Percentiles rank a stretch among this genome's conserved stretches.
phyloP scores from a whole-genome alignment of 176 grass and related monocot genomes.

The Carex littledalei region DNA sequence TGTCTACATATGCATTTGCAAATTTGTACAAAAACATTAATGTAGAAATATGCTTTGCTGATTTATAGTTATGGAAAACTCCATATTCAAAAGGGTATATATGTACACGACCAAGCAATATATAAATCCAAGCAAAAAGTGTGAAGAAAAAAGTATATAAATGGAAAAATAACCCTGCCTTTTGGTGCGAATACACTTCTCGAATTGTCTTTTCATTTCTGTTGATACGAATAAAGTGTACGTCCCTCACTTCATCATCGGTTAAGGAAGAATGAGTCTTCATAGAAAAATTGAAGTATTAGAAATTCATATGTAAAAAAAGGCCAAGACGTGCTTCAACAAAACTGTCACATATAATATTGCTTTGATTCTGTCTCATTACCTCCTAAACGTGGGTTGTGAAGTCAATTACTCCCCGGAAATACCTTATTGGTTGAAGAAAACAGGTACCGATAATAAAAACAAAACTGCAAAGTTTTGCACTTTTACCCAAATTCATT shows the following conservation, averaged over 20 bases:
- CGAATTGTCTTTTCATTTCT: slow-evolving; percentile 42
- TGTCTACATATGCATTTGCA: background rate
- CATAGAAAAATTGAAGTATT: slow-evolving; percentile 20
- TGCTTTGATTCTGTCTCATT: background rate
- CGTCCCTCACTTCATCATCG: slow-evolving; percentile 73
- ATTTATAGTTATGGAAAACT: background rate
- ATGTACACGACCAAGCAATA: background rate
- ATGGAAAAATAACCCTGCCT: slow-evolving; percentile 36
- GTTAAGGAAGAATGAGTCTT: slow-evolving; percentile 97
- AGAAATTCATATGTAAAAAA: background rate
- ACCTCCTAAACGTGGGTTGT: background rate
- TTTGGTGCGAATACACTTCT: slow-evolving; percentile 42
- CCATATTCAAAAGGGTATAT: background rate
- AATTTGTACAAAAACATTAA: background rate
- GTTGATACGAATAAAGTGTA: slow-evolving; percentile 25
- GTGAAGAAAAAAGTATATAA: background rate
- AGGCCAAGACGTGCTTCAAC: background rate
- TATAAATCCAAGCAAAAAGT: background rate
- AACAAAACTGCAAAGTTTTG: background rate
- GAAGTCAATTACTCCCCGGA: background rate
- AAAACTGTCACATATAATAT: slow-evolving; percentile 2
- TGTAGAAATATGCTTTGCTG: background rate
- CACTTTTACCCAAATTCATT: background rate
- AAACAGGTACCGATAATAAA: background rate
- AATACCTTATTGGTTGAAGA: background rate